Conservation (phyloP, 306 rosid species). For the Aeschynomene evenia region DNA sequence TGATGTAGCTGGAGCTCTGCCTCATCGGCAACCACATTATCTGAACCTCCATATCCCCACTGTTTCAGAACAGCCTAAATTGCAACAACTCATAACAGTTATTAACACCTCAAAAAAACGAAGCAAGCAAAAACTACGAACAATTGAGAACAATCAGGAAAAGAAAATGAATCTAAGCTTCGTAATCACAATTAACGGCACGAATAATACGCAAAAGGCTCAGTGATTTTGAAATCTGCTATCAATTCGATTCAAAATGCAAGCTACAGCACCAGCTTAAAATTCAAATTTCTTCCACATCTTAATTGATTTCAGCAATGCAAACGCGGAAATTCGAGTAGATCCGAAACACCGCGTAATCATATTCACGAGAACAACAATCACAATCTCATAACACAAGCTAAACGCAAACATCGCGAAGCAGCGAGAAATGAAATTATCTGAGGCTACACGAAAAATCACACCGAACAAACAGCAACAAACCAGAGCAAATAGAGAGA, state of each 20-base stretch:
- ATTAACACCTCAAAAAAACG: slow-evolving; percentile 12
- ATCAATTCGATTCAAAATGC: neutral
- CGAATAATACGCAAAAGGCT: neutral
- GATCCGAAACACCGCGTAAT: slow-evolving; percentile 23
- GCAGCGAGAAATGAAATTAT: neutral
- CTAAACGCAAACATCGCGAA: neutral
- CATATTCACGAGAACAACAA: slow-evolving; percentile 13
- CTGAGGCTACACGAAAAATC: neutral
- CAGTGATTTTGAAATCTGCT: slow-evolving; percentile 14
- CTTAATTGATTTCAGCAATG: slow-evolving; percentile 18
- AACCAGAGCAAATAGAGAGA: neutral
- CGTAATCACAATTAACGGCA: neutral
- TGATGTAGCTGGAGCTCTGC: slow-evolving; percentile 73
- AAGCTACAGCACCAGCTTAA: slow-evolving; percentile 9
- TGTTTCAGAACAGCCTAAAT: slow-evolving; percentile 86
- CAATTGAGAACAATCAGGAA: neutral
- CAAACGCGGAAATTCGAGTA: slow-evolving; percentile 7
- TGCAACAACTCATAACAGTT: slow-evolving; percentile 9
- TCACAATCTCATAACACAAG: neutral
- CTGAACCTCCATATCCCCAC: slow-evolving; percentile 90
- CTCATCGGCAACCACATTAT: slow-evolving; percentile 68
- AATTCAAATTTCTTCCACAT: neutral
- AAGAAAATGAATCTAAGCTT: neutral
- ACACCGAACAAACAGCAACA: neutral
- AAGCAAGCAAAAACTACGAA: neutral